A percentile compares a stretch with the other conserved stretches of the same genome.
These are phyloP conservation scores for Zalerion maritima DNA, from an alignment of 495 filamentous ascomycete species.

Conservation along the genomic window DNA sequence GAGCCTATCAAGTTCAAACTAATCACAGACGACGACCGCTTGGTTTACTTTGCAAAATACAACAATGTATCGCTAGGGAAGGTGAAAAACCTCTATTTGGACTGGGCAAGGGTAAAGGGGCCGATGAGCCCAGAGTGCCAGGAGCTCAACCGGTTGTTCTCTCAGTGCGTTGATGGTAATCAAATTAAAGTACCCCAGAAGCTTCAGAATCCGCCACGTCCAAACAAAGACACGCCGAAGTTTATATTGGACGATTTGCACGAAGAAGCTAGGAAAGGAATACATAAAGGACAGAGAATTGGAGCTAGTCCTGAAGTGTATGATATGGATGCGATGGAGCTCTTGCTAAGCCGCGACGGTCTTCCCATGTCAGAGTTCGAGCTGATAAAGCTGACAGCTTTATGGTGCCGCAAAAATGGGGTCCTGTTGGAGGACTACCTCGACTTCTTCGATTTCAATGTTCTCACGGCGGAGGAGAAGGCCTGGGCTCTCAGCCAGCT, in stretches of 20 bases:
- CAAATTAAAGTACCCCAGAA: slow-evolving; percentile 27
- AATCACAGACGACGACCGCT: slow-evolving; percentile 31
- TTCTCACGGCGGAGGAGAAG: slow-evolving; percentile 24
- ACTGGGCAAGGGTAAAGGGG: slow-evolving; percentile 32
- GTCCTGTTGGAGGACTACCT: slow-evolving; percentile 17
- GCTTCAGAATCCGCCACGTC: slow-evolving; percentile 24
- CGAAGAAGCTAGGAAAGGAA: slow-evolving; percentile 17
- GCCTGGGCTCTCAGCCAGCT: slow-evolving; percentile 25
- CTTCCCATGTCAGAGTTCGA: slow-evolving; percentile 35
- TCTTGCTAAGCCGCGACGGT: slow-evolving; percentile 26
- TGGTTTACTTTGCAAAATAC: slow-evolving; percentile 34
- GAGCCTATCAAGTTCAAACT: slow-evolving; percentile 27
- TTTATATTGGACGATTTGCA: slow-evolving; percentile 37
- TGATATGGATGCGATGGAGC: slow-evolving; percentile 20
- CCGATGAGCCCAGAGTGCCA: slow-evolving; percentile 34
- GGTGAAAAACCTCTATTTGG: slow-evolving; percentile 36
- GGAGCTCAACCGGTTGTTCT: slow-evolving; percentile 38
- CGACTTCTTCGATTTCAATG: slow-evolving; percentile 29
- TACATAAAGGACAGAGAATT: slow-evolving; percentile 1
- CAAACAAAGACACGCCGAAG: slow-evolving; percentile 8
- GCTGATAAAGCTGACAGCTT: slow-evolving; percentile 23
- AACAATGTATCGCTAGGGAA: slow-evolving; percentile 31
- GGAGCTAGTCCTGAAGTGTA: slow-evolving; percentile 3
- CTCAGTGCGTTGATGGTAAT: slow-evolving; percentile 36
- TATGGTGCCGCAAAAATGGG: slow-evolving; percentile 26